Conservation (phyloP, 176 grass and related monocot genomes). For the Echinochloa phyllopogon region DNA sequence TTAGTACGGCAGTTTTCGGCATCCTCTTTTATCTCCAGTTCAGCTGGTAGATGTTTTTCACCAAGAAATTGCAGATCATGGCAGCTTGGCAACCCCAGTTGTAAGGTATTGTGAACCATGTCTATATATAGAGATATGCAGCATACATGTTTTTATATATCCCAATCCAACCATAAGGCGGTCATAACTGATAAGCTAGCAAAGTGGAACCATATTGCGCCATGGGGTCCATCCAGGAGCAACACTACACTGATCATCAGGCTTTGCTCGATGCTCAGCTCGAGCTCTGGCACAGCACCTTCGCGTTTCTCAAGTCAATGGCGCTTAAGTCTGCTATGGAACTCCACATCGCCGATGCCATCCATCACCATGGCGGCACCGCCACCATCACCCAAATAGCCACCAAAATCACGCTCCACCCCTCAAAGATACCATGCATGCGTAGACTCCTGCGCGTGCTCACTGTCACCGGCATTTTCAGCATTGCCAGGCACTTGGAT, state of each 20-base stretch:
- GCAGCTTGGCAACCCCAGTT: not conserved
- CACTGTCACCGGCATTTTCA: not conserved
- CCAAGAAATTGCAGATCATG: not conserved
- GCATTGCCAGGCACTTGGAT: not conserved
- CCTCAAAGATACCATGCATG: not conserved
- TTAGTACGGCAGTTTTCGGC: not conserved
- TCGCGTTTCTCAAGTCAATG: not conserved
- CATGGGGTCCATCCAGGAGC: not conserved
- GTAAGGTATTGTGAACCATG: not conserved
- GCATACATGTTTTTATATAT: not conserved
- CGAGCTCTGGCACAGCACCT: not conserved
- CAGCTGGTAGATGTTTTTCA: no score
- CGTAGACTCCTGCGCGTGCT: not conserved
- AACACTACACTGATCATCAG: not conserved
- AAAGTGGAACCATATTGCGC: not conserved
- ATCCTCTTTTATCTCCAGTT: not conserved
- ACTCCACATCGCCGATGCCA: not conserved
- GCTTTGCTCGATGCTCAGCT: not conserved
- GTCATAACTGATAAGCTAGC: not conserved
- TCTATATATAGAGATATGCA: not conserved
- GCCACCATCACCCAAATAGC: not conserved
- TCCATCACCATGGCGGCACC: not conserved
- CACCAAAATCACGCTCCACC: not conserved
- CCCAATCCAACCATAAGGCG: not conserved
- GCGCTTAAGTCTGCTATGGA: not conserved